Evolutionary conservation across 495 filamentous ascomycete genomes (phyloP).

Genomic region (Aspergillus sclerotioniger): DNA sequence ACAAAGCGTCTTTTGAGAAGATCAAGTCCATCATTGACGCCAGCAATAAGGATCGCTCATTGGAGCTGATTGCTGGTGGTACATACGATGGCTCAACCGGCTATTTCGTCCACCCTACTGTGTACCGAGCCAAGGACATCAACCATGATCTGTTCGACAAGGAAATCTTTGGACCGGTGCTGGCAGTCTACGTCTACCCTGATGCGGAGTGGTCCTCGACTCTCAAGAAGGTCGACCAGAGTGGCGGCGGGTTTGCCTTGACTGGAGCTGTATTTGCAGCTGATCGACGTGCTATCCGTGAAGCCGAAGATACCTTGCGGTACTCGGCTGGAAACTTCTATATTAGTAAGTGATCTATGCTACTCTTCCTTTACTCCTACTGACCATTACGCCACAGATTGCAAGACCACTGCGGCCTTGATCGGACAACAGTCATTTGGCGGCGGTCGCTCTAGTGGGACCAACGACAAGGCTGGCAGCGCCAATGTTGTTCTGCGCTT

Average conservation of each 20-base stretch:
- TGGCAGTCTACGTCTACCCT: constrained; percentile 69
- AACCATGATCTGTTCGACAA: constrained; percentile 63
- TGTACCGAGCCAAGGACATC: constrained; percentile 61
- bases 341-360: constrained; percentile 50
- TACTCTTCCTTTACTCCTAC: neutral
- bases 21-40: constrained; percentile 64
- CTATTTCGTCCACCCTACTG: constrained; percentile 71
- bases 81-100: constrained; percentile 66
- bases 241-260: constrained; percentile 64
- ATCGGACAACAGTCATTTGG: constrained; percentile 84
- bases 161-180: constrained; percentile 77
- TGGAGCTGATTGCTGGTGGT: constrained; percentile 66
- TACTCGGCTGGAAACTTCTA: constrained; percentile 86
- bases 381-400: constrained; percentile 41
- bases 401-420: constrained; percentile 78
- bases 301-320: constrained; percentile 70
- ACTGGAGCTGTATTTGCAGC: constrained; percentile 76
- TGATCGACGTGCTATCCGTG: constrained; percentile 62
- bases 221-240: constrained; percentile 56
- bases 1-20: constrained; percentile 68
- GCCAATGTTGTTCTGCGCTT: constrained; percentile 64
- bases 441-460: constrained; percentile 71
- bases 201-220: constrained; percentile 55
- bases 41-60: constrained; percentile 61
- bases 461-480: constrained; percentile 81